These are phyloP conservation scores for Cryomyces antarcticus DNA, from an alignment of 495 filamentous ascomycete genomes.

Conservation along the genomic window DNA sequence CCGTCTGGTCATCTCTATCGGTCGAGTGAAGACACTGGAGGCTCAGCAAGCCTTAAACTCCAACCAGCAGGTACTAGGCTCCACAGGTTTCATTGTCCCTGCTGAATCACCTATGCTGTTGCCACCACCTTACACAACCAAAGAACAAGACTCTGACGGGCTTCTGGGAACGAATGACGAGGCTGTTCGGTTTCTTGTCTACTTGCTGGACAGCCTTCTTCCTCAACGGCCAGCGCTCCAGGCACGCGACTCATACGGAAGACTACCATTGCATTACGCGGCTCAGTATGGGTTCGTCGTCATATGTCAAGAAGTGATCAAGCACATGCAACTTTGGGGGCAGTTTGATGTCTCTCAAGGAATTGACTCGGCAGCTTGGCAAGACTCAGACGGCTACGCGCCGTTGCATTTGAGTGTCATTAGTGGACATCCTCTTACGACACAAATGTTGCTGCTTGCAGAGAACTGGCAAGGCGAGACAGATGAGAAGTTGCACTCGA, in stretches of 20 bases:
- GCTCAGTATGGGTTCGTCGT: conserved; percentile 84
- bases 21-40: conserved; percentile 46
- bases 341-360: conserved; percentile 68
- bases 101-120: conserved; percentile 44
- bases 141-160: conserved; percentile 21
- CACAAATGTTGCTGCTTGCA: conserved; percentile 54
- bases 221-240: conserved; percentile 50
- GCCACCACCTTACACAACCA: conserved; percentile 31
- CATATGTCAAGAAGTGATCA: conserved; percentile 72
- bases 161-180: conserved; percentile 50
- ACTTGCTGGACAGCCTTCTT: conserved; percentile 50
- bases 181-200: conserved; percentile 49
- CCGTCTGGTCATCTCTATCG: conserved; percentile 74
- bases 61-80: conserved; percentile 4
- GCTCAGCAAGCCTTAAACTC: conserved; percentile 23
- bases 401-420: conserved; percentile 85
- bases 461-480: conserved; percentile 47
- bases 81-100: conserved; percentile 44
- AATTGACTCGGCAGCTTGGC: conserved; percentile 71
- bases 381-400: conserved; percentile 79
- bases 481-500: conserved; percentile 35
- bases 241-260: conserved; percentile 56
- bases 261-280: conserved; percentile 82
- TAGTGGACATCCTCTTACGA: conserved; percentile 73
- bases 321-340: conserved; percentile 71